Evolutionary conservation across 805 yeast species (phyloP).

Genomic region (Candida sakaeoensis): DNA sequence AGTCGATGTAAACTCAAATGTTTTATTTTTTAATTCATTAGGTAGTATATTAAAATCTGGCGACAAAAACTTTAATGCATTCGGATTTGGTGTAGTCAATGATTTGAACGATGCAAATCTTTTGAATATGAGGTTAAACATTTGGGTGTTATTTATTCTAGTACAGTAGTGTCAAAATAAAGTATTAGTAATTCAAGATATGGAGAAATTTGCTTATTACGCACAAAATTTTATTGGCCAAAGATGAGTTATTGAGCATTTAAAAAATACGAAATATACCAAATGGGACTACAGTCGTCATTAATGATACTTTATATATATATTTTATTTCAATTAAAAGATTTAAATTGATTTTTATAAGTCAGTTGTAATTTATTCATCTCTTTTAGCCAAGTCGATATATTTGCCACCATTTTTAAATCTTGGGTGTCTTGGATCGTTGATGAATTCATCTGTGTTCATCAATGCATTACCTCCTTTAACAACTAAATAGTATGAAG

Average conservation of each 20-base stretch:
- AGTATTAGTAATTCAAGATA: not conserved
- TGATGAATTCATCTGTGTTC: conserved; percentile 76
- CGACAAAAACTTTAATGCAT: conserved; percentile 66
- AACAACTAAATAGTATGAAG: conserved; percentile 67
- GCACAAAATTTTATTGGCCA: conserved; percentile 7
- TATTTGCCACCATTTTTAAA: conserved; percentile 51
- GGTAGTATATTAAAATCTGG: conserved; percentile 47
- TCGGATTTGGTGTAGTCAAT: conserved; percentile 67
- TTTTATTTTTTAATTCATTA: conserved; percentile 35
- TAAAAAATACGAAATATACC: too few relatives aligned
- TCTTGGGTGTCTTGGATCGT: conserved; percentile 97
- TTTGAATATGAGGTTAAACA: not conserved
- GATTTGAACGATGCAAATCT: conserved; percentile 41
- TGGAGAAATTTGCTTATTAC: conserved; percentile 7
- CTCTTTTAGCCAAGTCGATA: conserved; percentile 25
- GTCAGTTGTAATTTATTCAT: conserved; percentile 5
- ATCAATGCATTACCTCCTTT: conserved; percentile 66
- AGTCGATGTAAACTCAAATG: conserved; percentile 51
- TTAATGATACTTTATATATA: too few relatives aligned
- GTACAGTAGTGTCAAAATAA: too few relatives aligned
- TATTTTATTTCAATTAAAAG: not conserved
- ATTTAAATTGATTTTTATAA: too few relatives aligned
- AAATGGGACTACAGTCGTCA: too few relatives aligned
- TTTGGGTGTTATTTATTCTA: not conserved
- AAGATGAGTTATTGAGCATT: not conserved